Evolutionary conservation across 345 rosid species (phyloP), one percentile per base, ranked within the genome.

Genomic region (Leavenworthia alabamica): DNA sequence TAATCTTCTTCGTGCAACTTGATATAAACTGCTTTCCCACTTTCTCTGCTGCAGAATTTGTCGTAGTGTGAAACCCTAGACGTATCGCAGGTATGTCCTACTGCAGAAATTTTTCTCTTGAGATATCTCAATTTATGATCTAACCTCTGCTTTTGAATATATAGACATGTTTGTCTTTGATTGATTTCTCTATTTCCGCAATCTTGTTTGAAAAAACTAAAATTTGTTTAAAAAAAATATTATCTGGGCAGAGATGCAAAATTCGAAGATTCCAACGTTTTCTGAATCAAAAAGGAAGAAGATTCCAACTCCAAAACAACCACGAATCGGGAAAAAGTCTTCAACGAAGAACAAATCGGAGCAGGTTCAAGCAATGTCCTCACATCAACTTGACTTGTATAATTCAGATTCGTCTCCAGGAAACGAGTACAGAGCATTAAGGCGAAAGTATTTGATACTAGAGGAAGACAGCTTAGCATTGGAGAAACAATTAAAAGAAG

Each of bases 391-490:
- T 2, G 92, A 88, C 73, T 73, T 83, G 64, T 79, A 82, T 22
- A 81, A 79, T 56, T 86, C 93, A 12, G 96, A 82, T 75, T 79
- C 83, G 6, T 33, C 85, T 12, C 69, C 88, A 5, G 90, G 82
- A 52, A 75, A 78, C 56, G 84, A 85, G 49, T 89, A 87, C 73
- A 79, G 88, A 50, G 75, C 76, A 16, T 75, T 87, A 36, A 89
- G 97, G 74, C 68, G 82, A 12, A 81, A 84, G 67, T 89, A 82
- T 70, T 64, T 89, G 76, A 62, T 89, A 56, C 53, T 89, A 24
- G 96, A 89, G 69, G 97, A 89, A 75, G 93, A 89, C 42, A 82
- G 86, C 75, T 82, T 67, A 53, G 62, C 74, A 1, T 29, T 87
- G 74, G 97, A 87, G 50, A 80, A 47, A 55, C 91, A 84, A 28